A percentile compares a stretch with the other conserved stretches of the same genome.
phyloP scores from a whole-genome alignment of 2,329 filamentous ascomycete genomes.

The Fusarium nisikadoi region DNA sequence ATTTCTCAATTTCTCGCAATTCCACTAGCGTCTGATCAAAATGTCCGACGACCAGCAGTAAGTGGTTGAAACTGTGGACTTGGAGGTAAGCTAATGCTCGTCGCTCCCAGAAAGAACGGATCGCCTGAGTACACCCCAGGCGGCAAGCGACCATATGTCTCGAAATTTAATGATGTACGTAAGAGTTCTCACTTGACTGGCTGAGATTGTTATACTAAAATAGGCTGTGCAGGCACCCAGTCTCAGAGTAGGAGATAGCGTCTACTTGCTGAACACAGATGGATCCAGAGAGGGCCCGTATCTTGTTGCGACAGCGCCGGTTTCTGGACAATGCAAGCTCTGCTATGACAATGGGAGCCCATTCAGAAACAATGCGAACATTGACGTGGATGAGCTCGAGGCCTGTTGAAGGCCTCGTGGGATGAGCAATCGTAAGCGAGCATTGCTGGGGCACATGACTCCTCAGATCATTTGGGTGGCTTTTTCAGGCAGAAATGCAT shows the following conservation, averaged over 20 bases:
- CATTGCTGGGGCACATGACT: background rate
- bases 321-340: background rate
- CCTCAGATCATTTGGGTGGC: background rate
- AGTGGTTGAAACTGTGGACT: background rate
- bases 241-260: background rate
- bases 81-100: background rate
- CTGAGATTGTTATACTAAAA: background rate
- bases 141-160: background rate
- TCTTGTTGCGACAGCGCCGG: background rate
- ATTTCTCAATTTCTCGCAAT: background rate
- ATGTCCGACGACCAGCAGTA: background rate
- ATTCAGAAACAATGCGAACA: background rate
- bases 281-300: conserved; percentile 5
- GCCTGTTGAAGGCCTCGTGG: background rate
- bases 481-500: background rate
- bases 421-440: background rate
- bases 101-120: background rate
- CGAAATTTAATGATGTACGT: accelerated
- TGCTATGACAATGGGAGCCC: background rate
- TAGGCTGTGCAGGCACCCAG: background rate
- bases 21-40: background rate
- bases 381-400: background rate
- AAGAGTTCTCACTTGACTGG: background rate
- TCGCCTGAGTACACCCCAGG: background rate
- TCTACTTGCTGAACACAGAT: background rate